phyloP scores from a whole-genome alignment of 2,329 filamentous ascomycete species.

The Alternaria sp. region DNA sequence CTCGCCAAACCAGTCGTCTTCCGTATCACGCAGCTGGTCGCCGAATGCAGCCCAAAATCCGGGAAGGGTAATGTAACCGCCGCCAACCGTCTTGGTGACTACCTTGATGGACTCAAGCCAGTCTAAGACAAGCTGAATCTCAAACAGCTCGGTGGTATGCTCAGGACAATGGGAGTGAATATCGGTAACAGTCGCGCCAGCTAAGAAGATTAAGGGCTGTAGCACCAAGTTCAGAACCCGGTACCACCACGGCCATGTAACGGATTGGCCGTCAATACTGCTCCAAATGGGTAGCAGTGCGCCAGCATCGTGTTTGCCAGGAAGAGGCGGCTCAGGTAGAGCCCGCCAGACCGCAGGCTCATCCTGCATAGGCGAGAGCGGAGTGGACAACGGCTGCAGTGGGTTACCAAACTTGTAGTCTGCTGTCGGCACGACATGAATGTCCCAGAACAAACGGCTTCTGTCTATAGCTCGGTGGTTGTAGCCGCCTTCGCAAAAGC shows the following conservation, averaged over 20 bases:
- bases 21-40: slow-evolving; percentile 35
- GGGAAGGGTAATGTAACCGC: slow-evolving; percentile 31
- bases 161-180: slow-evolving; percentile 56
- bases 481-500: slow-evolving; percentile 75
- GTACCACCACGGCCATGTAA: slow-evolving; percentile 68
- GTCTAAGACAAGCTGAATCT: slow-evolving; percentile 41
- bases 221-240: slow-evolving; percentile 69
- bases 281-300: slow-evolving; percentile 74
- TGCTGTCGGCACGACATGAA: slow-evolving; percentile 66
- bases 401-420: slow-evolving; percentile 66
- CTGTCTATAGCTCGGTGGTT: slow-evolving; percentile 74
- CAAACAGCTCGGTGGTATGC: slow-evolving; percentile 41
- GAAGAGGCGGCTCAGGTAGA: slow-evolving; percentile 40
- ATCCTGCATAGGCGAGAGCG: slow-evolving; percentile 24
- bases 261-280: slow-evolving; percentile 69
- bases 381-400: slow-evolving; percentile 55
- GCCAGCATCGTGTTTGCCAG: slow-evolving; percentile 41
- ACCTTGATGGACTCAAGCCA: slow-evolving; percentile 42
- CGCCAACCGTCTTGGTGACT: slow-evolving; percentile 26
- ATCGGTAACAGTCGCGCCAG: slow-evolving; percentile 63
- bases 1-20: slow-evolving; percentile 43
- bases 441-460: slow-evolving; percentile 69
- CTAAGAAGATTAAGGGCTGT: slow-evolving; percentile 69
- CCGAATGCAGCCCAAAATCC: slow-evolving; percentile 47
- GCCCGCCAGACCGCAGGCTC: slow-evolving; percentile 23